Conservation (phyloP, 192 early-diverging fungal species). For the Backusella morwellensis region DNA sequence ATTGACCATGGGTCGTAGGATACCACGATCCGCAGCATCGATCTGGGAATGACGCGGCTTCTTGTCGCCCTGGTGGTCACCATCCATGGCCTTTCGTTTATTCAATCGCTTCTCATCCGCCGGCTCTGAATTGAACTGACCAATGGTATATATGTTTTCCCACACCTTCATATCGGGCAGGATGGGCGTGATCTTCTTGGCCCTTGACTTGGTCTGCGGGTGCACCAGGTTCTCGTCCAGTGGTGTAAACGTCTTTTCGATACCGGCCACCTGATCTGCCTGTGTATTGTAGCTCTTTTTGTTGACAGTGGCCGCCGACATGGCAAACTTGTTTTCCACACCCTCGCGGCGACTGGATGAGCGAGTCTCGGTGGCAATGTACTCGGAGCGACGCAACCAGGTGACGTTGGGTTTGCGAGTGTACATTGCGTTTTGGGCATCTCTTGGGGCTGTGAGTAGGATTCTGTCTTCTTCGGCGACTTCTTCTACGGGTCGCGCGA, state of each 20-base stretch:
- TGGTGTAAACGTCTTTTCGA: conserved; percentile 45
- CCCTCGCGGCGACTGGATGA: conserved; percentile 31
- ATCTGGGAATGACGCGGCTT: background rate
- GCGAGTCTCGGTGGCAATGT: conserved; percentile 47
- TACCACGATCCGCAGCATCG: conserved; percentile 30
- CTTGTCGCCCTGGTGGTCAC: background rate
- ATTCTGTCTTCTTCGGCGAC: conserved; percentile 32
- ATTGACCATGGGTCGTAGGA: conserved; percentile 36
- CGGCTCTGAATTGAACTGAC: conserved; percentile 51
- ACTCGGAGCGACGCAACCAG: conserved; percentile 56
- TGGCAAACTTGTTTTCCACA: conserved; percentile 26
- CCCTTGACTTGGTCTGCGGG: conserved; percentile 45
- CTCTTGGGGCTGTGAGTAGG: conserved; percentile 22
- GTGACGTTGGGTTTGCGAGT: conserved; percentile 39
- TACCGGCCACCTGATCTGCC: conserved; percentile 43
- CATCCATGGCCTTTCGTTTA: background rate
- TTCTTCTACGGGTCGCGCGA: background rate
- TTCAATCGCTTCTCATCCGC: conserved; percentile 25
- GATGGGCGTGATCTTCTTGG: conserved; percentile 48
- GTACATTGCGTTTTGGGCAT: conserved; percentile 16
- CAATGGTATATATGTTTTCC: conserved; percentile 50
- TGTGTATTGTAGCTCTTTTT: conserved; percentile 33
- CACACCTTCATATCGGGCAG: conserved; percentile 51
- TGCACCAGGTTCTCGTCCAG: conserved; percentile 39
- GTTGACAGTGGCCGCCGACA: conserved; percentile 26